A percentile compares a stretch with the other conserved stretches of the same genome.
Conservation (phyloP, 1,284 basidiomycete species). For the Pascua guehoae region DNA sequence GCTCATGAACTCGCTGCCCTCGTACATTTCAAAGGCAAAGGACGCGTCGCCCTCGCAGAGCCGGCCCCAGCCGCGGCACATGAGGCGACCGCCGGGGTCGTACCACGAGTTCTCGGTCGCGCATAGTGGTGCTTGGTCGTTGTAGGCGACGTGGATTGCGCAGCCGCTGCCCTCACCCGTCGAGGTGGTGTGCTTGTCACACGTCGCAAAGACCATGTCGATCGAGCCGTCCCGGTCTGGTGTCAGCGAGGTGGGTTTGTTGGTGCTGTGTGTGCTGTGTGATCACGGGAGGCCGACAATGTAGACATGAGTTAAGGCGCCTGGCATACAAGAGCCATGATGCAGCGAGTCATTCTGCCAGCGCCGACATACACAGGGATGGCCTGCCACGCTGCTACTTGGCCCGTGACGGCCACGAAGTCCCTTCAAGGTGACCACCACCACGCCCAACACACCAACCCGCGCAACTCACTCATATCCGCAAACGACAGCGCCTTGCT, state of each 20-base stretch:
- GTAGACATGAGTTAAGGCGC: too few species aligned
- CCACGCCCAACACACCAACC: too few species aligned
- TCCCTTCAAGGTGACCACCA: background rate
- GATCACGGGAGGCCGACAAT: too few species aligned
- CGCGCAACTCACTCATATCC: conserved; percentile 68
- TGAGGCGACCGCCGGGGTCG: conserved; percentile 21
- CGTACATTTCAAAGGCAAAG: conserved; percentile 71
- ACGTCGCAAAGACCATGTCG: conserved; percentile 88
- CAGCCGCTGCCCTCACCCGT: conserved; percentile 72
- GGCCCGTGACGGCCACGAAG: too few species aligned
- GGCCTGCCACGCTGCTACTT: too few species aligned
- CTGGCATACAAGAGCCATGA: too few species aligned
- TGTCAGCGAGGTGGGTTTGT: background rate
- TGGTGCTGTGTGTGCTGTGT: too few species aligned
- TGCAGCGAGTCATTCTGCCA: too few species aligned
- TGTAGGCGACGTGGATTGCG: conserved; percentile 86
- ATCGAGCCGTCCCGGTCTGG: conserved; percentile 92
- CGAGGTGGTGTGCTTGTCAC: conserved; percentile 62
- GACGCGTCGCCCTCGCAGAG: conserved; percentile 76
- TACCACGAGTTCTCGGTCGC: conserved; percentile 25
- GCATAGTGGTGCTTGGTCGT: conserved; percentile 84
- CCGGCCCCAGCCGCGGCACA: conserved; percentile 71
- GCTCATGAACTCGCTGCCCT: conserved; percentile 60
- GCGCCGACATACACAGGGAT: too few species aligned
- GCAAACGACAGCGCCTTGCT: conserved; percentile 81